A percentile compares a stretch with the other conserved stretches of the same genome.
phyloP scores from a whole-genome alignment of 2,329 filamentous ascomycete genomes.

The Tolypocladium guangdongense region DNA sequence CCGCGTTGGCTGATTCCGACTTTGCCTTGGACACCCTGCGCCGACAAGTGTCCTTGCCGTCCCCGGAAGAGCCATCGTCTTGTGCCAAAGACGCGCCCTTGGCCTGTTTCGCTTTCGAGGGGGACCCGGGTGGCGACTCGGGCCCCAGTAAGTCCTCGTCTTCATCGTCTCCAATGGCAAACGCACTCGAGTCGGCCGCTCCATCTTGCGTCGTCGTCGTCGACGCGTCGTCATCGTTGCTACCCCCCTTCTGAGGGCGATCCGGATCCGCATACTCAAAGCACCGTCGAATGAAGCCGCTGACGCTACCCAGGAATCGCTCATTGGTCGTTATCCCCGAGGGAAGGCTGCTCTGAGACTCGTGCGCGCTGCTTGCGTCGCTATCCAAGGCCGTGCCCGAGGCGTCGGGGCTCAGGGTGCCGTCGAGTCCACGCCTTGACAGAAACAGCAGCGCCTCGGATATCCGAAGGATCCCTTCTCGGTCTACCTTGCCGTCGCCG shows the following conservation, averaged over 20 bases:
- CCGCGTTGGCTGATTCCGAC: constrained; percentile 73
- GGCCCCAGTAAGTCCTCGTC: constrained; percentile 50
- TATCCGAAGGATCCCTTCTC: constrained; percentile 89
- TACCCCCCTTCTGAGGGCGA: constrained; percentile 50
- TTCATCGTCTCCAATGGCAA: constrained; percentile 63
- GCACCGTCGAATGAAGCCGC: constrained; percentile 88
- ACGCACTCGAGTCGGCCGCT: constrained; percentile 37
- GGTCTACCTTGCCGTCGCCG: constrained; percentile 79
- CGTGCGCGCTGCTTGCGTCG: constrained; percentile 15
- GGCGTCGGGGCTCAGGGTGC: constrained; percentile 54
- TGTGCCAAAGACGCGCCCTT: constrained; percentile 27
- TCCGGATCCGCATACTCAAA: constrained; percentile 98
- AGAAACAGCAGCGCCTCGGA: constrained; percentile 91
- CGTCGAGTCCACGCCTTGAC: constrained; percentile 76
- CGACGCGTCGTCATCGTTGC: constrained; percentile 14
- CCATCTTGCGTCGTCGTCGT: constrained; percentile 15
- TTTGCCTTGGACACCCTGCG: constrained; percentile 49
- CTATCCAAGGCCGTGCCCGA: constrained; percentile 44
- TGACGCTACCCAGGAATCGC: constrained; percentile 83
- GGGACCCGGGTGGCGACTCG: constrained; percentile 32
- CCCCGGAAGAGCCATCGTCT: constrained; percentile 4
- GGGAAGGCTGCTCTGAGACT: constrained; percentile 27
- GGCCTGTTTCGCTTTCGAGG: constrained; percentile 30
- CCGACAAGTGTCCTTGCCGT: constrained; percentile 11
- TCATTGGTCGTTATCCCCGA: constrained; percentile 62